Evolutionary conservation across 208 protist species (phyloP).

Genomic region (Trypanosoma conorhini): DNA sequence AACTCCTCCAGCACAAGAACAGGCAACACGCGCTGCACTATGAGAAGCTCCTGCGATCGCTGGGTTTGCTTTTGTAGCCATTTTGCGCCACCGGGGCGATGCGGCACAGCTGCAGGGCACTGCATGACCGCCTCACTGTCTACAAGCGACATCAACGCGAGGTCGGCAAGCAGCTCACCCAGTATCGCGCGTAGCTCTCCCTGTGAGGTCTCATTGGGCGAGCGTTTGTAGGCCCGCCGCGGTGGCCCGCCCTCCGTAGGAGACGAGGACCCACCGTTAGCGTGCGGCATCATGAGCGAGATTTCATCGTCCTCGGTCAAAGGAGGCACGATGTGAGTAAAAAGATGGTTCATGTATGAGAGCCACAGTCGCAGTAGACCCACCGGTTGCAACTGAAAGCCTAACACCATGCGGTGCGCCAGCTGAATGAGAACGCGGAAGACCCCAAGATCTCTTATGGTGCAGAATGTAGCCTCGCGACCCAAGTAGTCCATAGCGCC

Average conservation of each 20-base stretch:
- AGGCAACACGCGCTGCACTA: conserved; percentile 54
- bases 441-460: conserved; percentile 44
- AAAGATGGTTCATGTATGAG: conserved; percentile 67
- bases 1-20: conserved; percentile 56
- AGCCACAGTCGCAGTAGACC: conserved; percentile 76
- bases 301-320: conserved; percentile 46
- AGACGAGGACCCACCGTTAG: not conserved
- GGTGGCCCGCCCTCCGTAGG: conserved; percentile 3
- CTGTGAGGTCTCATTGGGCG: conserved; percentile 43
- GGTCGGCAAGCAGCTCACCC: conserved; percentile 69
- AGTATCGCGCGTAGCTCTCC: conserved; percentile 60
- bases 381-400: conserved; percentile 36
- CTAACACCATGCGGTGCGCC: conserved; percentile 68
- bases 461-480: conserved; percentile 62
- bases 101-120: conserved; percentile 25
- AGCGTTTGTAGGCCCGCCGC: conserved; percentile 9
- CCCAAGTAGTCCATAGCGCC: conserved; percentile 35
- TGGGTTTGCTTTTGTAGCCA: conserved; percentile 19
- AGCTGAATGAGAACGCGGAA: conserved; percentile 50
- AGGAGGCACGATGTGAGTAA: conserved; percentile 64
- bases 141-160: conserved; percentile 56
- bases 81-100: conserved; percentile 6
- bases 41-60: conserved; percentile 19
- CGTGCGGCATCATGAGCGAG: conserved; percentile 43
- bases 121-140: conserved; percentile 23